Percentiles rank a stretch among this genome's conserved stretches.
Conservation (phyloP, 2,329 filamentous ascomycete species). For the Cryphonectria naterciae region DNA sequence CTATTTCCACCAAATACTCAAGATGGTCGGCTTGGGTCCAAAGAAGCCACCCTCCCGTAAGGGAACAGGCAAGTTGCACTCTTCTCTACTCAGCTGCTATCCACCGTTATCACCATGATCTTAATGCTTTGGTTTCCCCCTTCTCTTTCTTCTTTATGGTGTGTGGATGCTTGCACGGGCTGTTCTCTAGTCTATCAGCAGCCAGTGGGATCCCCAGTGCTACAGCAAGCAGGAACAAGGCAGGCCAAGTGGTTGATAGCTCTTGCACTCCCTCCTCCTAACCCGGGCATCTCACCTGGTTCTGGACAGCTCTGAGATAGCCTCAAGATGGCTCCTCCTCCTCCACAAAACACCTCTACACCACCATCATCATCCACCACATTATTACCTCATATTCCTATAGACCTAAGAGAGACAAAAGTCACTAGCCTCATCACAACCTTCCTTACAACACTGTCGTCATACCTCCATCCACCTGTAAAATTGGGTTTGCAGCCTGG, state of each 20-base stretch:
- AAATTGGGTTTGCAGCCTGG: not conserved
- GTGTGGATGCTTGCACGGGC: not conserved
- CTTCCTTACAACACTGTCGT: slow-evolving; percentile 1
- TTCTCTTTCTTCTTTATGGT: not conserved
- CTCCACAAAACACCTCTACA: not conserved
- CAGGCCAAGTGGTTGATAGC: slow-evolving; percentile 14
- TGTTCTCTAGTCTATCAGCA: not conserved
- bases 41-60: slow-evolving; percentile 66
- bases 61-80: slow-evolving; percentile 41
- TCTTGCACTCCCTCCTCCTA: slow-evolving; percentile 6
- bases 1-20: slow-evolving; percentile 31
- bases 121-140: not conserved
- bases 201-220: not conserved
- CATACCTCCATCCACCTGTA: slow-evolving; percentile 7
- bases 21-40: slow-evolving; percentile 67
- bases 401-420: slow-evolving; percentile 1
- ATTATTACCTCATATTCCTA: not conserved
- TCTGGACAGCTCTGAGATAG: not conserved
- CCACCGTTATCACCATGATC: not conserved
- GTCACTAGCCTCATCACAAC: not conserved
- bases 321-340: not conserved
- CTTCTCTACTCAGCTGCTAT: not conserved
- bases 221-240: not conserved
- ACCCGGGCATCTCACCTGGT: not conserved
- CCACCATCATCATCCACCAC: not conserved